These are phyloP conservation scores for Fusarium sp. DNA, from an alignment of 2,329 filamentous ascomycete species.

Conservation along the genomic window DNA sequence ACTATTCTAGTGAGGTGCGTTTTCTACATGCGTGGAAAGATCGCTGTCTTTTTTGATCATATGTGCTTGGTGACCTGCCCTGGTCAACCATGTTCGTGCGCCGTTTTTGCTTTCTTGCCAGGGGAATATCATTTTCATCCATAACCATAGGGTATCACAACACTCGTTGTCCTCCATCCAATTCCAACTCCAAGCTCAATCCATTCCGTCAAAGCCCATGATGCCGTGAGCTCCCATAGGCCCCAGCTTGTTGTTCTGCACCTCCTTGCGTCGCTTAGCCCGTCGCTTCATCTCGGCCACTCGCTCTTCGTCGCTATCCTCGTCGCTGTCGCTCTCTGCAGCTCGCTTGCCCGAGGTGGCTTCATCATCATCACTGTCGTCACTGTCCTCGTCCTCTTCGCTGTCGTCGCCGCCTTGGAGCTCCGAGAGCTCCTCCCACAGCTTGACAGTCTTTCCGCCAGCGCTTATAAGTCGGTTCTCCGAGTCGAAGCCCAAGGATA, in stretches of 20 bases:
- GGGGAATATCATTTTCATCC: not conserved
- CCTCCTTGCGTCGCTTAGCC: slow-evolving; percentile 62
- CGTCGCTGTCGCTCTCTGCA: slow-evolving; percentile 65
- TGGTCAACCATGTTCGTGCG: not conserved
- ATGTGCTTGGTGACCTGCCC: not conserved
- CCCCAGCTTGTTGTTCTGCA: slow-evolving; percentile 61
- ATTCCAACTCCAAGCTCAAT: slow-evolving; percentile 48
- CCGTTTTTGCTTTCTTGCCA: not conserved
- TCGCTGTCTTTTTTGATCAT: too few species aligned
- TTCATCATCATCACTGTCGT: slow-evolving; percentile 62
- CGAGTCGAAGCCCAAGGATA: slow-evolving; percentile 87
- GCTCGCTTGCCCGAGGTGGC: slow-evolving; percentile 63
- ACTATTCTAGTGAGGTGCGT: not conserved
- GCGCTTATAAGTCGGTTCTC: slow-evolving; percentile 90
- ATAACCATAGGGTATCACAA: slow-evolving; percentile 37
- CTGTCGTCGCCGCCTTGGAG: slow-evolving; percentile 62
- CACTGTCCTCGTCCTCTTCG: slow-evolving; percentile 63
- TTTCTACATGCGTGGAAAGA: not conserved
- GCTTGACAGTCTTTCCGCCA: slow-evolving; percentile 87
- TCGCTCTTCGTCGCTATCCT: slow-evolving; percentile 55
- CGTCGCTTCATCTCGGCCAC: slow-evolving; percentile 61
- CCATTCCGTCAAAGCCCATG: slow-evolving; percentile 65
- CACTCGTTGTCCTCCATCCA: slow-evolving; percentile 8
- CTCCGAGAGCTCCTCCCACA: slow-evolving; percentile 88
- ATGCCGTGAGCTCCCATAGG: slow-evolving; percentile 68